Evolutionary conservation across 1,139 yeast genomes (phyloP), one percentile per base, ranked within the genome.

Genomic region (Hemisphaericaspora lyxosophila): DNA sequence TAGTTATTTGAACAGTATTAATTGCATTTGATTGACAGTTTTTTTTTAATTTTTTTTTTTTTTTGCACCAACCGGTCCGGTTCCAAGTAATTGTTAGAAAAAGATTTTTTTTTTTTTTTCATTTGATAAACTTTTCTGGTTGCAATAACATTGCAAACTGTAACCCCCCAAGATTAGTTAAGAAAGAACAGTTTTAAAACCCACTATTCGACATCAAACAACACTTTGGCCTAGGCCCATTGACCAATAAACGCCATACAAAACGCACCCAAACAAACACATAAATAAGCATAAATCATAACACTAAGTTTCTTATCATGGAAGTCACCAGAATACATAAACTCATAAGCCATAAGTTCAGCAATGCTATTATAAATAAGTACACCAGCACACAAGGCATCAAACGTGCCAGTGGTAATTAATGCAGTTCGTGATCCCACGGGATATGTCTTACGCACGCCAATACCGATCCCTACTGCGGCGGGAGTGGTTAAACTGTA

Each of bases 201-300:
- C n/a, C n/a, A n/a, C n/a, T n/a, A n/a, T n/a, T n/a, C n/a, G n/a
- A n/a, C n/a, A n/a, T n/a, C n/a, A n/a, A n/a, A n/a, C n/a, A n/a
- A n/a, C n/a, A n/a, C n/a, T n/a, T n/a, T n/a, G n/a, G n/a, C n/a
- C n/a, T 46, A 68, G 19, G 73, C 72, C 74, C 74, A 68, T 43
- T 56, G 61, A 25, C 73, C 74, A 41, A 68, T 53, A 39, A 68
- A 48, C n/a, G 73, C 70, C 73, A 68, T 68, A 39, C 60, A 53
- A 28, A 66, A 66, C 7, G 67, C 62, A 20, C 72, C 72, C 39
- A 60, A 41, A 38, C 60, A 50, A 55, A 66, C 46, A 34, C 49
- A 50, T n/a, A 55, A 34, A 42, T 48, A 61, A 2, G 64, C 70
- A 9, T 42, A 22, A 24, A 60, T 31, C 47, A 57, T 49, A 3